phyloP scores from a whole-genome alignment of 1,139 yeast species.

The Ogataea hybrid region DNA sequence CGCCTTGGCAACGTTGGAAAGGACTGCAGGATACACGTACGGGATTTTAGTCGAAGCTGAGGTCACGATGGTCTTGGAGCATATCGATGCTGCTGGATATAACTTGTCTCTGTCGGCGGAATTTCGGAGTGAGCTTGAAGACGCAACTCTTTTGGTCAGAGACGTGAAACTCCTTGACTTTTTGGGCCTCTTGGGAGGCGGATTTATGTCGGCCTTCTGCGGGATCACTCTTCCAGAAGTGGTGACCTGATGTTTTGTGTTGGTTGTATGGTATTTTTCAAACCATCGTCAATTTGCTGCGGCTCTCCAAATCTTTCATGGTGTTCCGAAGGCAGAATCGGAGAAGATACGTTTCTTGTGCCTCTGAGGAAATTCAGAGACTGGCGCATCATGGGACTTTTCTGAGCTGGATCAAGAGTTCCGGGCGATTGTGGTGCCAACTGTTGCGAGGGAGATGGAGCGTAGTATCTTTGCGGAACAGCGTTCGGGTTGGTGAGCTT shows the following conservation, averaged over 20 bases:
- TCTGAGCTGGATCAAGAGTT: conserved; percentile 8
- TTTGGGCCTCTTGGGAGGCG: conserved; percentile 24
- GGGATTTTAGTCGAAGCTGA: conserved; percentile 50
- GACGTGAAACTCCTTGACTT: conserved; percentile 34
- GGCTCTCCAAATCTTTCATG: conserved; percentile 8
- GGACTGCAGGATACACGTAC: conserved; percentile 80
- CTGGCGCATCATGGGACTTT: conserved; percentile 29
- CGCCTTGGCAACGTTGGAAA: conserved; percentile 79
- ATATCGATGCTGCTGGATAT: conserved; percentile 24
- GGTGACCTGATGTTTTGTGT: conserved; percentile 28
- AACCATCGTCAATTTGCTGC: conserved; percentile 14
- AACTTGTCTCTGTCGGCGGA: conserved; percentile 28
- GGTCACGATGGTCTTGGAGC: conserved; percentile 41
- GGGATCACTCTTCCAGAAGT: conserved; percentile 42
- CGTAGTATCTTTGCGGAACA: conserved; percentile 23
- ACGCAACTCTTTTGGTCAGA: conserved; percentile 30
- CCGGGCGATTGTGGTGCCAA: conserved; percentile 1
- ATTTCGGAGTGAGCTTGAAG: conserved; percentile 28
- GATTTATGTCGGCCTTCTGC: conserved; percentile 37
- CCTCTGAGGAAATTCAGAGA: conserved; percentile 27
- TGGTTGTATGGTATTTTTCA: conserved; percentile 32
- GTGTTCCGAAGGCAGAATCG: conserved; percentile 17
- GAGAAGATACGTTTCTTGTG: conserved; percentile 24
- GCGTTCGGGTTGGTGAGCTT: conserved; percentile 22
- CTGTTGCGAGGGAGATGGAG: conserved; percentile 13